Conservation (phyloP, 208 protist species). For the Leishmania mexicana region DNA sequence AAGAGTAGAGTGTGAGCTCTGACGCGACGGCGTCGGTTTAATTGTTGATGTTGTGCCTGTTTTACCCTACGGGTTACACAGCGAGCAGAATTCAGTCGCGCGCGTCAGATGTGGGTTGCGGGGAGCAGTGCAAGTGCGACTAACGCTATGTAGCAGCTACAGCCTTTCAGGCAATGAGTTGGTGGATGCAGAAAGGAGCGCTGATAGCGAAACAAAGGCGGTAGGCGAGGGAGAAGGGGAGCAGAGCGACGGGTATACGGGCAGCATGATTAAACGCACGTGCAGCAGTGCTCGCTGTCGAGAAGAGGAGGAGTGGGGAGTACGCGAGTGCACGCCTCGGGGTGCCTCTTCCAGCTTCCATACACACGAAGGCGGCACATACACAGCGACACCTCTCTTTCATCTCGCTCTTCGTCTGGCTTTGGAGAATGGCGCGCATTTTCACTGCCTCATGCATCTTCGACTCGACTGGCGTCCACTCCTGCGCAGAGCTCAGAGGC, state of each 20-base stretch:
- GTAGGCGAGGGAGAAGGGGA: background rate
- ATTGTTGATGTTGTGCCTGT: background rate
- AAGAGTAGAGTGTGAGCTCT: background rate
- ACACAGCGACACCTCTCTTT: background rate
- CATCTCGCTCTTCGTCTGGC: background rate
- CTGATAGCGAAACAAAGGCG: background rate
- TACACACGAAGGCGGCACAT: background rate
- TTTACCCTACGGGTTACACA: background rate
- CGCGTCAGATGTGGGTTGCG: background rate
- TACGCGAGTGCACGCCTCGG: background rate
- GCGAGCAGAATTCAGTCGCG: background rate
- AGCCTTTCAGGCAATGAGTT: background rate
- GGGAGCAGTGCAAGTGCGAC: background rate
- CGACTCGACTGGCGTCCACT: background rate
- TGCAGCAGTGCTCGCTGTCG: background rate
- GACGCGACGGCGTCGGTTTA: background rate
- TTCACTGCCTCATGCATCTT: background rate
- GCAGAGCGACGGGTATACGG: background rate
- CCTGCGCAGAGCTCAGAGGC: background rate
- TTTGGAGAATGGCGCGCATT: background rate
- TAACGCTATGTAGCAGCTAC: background rate
- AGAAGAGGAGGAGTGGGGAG: conserved; percentile 11
- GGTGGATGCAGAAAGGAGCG: background rate
- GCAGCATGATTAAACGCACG: background rate
- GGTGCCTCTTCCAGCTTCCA: background rate